These are phyloP conservation scores for Lithospermum erythrorhizon DNA, from an alignment of 257 asterid species.

Conservation along the genomic window DNA sequence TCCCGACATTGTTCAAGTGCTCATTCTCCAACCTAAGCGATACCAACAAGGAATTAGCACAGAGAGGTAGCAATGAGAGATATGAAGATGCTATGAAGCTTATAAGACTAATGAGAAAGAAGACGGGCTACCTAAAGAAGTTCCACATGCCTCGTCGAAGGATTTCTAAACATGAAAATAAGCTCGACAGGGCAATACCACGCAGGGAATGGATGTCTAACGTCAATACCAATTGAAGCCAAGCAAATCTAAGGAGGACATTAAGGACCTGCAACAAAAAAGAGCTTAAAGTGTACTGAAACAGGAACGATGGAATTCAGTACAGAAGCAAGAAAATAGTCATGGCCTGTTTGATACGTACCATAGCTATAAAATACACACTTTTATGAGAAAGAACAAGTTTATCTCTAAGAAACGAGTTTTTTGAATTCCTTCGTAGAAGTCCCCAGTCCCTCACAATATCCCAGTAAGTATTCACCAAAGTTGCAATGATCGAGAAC, in stretches of 20 bases:
- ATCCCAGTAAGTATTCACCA: constrained; percentile 43
- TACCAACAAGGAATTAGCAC: too few species aligned
- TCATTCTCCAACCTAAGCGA: constrained; percentile 74
- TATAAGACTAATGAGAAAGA: too few species aligned
- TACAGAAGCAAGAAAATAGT: neutral
- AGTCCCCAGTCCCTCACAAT: constrained; percentile 58
- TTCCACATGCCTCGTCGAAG: constrained; percentile 90
- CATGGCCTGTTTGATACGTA: constrained; percentile 9
- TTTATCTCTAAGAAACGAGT: constrained; percentile 52
- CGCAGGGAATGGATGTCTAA: constrained; percentile 43
- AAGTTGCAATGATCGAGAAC: constrained; percentile 31
- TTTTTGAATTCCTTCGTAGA: constrained; percentile 48
- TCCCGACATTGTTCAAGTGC: constrained; percentile 75
- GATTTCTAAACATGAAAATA: constrained; percentile 62
- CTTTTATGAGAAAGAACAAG: constrained; percentile 37
- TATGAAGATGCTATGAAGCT: too few species aligned
- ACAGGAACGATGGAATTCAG: neutral
- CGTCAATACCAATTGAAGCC: constrained; percentile 58
- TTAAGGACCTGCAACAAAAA: constrained; percentile 48
- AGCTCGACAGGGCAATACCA: constrained; percentile 37
- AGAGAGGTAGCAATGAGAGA: too few species aligned
- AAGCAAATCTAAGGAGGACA: constrained; percentile 65
- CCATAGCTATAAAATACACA: constrained; percentile 54
- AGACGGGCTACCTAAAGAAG: constrained; percentile 60
- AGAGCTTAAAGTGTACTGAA: neutral